A percentile compares a stretch with the other conserved stretches of the same genome.
phyloP scores from a whole-genome alignment of 2,329 filamentous ascomycete genomes.

The Thelonectria rubi region DNA sequence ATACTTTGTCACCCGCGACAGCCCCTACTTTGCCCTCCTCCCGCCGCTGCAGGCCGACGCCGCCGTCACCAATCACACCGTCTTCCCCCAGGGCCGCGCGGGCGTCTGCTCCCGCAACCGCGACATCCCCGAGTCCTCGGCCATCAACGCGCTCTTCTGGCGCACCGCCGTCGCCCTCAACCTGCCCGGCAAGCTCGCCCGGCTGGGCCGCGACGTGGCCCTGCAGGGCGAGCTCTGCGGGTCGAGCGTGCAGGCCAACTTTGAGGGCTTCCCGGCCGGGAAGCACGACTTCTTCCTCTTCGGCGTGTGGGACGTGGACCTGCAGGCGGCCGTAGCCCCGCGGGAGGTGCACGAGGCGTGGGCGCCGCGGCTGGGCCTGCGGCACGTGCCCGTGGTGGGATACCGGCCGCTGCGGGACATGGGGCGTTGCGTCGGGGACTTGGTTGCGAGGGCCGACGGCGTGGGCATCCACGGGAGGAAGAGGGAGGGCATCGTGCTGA shows the following conservation, averaged over 20 bases:
- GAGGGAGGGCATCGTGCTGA: constrained; percentile 40
- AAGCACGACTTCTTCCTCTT: constrained; percentile 48
- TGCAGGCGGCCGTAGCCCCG: constrained; percentile 41
- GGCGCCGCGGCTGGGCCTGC: constrained; percentile 39
- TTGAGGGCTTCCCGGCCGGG: constrained; percentile 33
- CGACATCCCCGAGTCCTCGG: constrained; percentile 27
- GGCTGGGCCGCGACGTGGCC: constrained; percentile 31
- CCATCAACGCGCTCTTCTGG: constrained; percentile 32
- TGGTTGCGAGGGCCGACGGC: constrained; percentile 35
- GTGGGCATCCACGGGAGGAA: constrained; percentile 35
- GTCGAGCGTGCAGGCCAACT: constrained; percentile 36
- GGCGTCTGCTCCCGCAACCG: constrained; percentile 39
- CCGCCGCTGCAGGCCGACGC: constrained; percentile 12
- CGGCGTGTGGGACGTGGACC: constrained; percentile 45
- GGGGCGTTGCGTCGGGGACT: constrained; percentile 24
- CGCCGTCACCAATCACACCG: background rate
- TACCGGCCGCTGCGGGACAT: constrained; percentile 29
- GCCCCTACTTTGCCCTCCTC: constrained; percentile 30
- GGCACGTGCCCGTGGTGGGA: constrained; percentile 46
- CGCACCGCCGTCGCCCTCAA: constrained; percentile 15
- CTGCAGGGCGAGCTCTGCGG: constrained; percentile 41
- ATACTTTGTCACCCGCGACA: constrained; percentile 46
- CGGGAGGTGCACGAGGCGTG: constrained; percentile 40
- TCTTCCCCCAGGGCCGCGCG: constrained; percentile 17
- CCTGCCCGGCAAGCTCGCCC: constrained; percentile 24